Base-by-base conservation (phyloP, 495 filamentous ascomycete species). In the Talaromyces adpressus region DNA sequence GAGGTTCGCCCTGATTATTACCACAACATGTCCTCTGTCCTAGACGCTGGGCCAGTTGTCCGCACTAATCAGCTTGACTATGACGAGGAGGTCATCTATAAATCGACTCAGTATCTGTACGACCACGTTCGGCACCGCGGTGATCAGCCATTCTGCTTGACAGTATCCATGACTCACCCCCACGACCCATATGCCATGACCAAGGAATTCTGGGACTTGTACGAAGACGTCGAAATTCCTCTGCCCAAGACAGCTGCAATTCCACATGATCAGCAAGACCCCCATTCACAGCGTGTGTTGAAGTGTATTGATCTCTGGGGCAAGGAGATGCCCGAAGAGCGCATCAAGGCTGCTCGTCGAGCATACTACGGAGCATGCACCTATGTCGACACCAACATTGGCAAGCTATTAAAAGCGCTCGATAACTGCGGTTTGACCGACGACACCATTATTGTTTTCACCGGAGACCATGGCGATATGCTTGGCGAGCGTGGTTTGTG, bases 31-130 rank as follows among this genome's bases (percentile, higher is more conserved):
- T 89, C 88, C 62, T 94, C 91, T 8, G 91, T 96, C 65, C 77
- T 91, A 72, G 90, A 96, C 69, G 91, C 91, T 1, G 91, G 91
- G 8, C 81, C 84, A 3, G 92, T 91, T 61, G 84, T 94, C 30
- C 83, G 91, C 63, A 91, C 89, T 68, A 96, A 96, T 77, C 91
- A 96, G 77, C 82, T 96, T n/a, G 91, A 96, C 69, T 96, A 91
- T 66, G 91, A 96, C 67, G 91, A 94, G 75, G 91, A 96, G 73
- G 91, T 94, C 67, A 91, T 94, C 82, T 91, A 91, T 74, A 87
- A 85, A 76, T 84, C 88, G 6, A 87, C 82, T 36, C 91, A 93
- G 73, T 96, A 91, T 70, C 77, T 96, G 39, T 93, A 89, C 72
- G 88, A 93, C 74, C 84, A 91, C 64, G 89, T 91, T 22, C 87